Conservation (phyloP, 495 filamentous ascomycete genomes). For the Hypomontagnella submonticulosa region DNA sequence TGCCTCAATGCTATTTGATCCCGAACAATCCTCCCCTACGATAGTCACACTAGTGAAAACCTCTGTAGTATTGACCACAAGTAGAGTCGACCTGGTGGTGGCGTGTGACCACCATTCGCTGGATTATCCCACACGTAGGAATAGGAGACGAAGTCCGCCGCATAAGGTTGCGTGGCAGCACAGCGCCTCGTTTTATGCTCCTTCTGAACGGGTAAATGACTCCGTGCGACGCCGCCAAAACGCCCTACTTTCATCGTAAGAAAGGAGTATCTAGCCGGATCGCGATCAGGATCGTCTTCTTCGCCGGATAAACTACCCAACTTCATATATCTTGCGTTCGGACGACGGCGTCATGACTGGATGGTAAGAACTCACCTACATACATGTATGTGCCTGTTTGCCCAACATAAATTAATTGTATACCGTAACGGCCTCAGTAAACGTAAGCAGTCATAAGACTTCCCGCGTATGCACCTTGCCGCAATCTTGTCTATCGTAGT, state of each 20-base stretch:
- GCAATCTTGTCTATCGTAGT: slow-evolving; percentile 31
- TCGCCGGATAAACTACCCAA: background rate
- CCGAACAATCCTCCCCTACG: slow-evolving; percentile 17
- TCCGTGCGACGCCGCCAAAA: slow-evolving; percentile 33
- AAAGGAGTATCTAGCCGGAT: slow-evolving; percentile 29
- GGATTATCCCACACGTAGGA: slow-evolving; percentile 5
- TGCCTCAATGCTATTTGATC: slow-evolving; percentile 6
- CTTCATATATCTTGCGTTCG: slow-evolving; percentile 4
- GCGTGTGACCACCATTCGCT: slow-evolving; percentile 20
- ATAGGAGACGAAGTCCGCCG: slow-evolving; percentile 9
- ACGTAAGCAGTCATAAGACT: slow-evolving; percentile 37
- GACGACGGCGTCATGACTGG: slow-evolving; percentile 11
- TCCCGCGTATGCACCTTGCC: slow-evolving; percentile 39
- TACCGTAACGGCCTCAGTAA: slow-evolving; percentile 9
- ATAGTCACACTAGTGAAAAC: slow-evolving; percentile 20
- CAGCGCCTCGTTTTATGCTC: slow-evolving; percentile 14
- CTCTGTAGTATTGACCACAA: slow-evolving; percentile 14
- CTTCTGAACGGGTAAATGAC: slow-evolving; percentile 29
- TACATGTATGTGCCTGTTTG: slow-evolving; percentile 16
- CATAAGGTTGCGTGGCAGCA: slow-evolving; percentile 34
- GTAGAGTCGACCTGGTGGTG: slow-evolving; percentile 4
- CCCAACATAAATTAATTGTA: slow-evolving; percentile 9
- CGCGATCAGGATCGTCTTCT: slow-evolving; percentile 22
- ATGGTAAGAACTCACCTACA: slow-evolving; percentile 20
- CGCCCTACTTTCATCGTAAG: slow-evolving; percentile 23